phyloP scores from a whole-genome alignment of 108 stramenopile species.

The Stephanodiscus minutulus region DNA sequence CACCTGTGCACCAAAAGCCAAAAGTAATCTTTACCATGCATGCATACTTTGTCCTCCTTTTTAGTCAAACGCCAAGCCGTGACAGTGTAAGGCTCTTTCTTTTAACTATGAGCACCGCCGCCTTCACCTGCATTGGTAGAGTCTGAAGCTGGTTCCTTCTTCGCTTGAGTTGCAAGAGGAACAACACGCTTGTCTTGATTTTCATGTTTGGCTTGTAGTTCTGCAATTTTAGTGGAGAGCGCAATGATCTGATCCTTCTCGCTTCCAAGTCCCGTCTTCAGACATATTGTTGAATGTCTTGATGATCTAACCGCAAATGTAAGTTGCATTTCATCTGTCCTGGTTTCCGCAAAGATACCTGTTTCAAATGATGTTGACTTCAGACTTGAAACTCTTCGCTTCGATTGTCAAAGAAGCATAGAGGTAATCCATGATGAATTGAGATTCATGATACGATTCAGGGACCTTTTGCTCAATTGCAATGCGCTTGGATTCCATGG shows the following conservation, averaged over 20 bases:
- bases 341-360: neutral
- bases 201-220: no score
- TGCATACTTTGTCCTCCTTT: neutral
- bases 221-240: neutral
- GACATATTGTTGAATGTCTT: neutral
- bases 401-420: neutral
- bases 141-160: neutral
- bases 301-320: neutral
- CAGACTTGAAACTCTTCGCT: neutral
- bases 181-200: no score
- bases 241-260: conserved; percentile 1
- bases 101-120: neutral
- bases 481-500: neutral
- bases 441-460: neutral
- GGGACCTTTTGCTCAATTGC: neutral
- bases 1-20: neutral
- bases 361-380: neutral
- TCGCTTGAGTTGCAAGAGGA: no score
- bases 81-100: neutral
- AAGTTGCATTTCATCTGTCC: neutral
- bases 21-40: neutral
- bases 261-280: neutral
- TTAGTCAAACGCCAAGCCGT: neutral
- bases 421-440: neutral
- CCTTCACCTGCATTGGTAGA: neutral